phyloP scores from a whole-genome alignment of 2,329 filamentous ascomycete species.

The Paraphoma chrysanthemicola region DNA sequence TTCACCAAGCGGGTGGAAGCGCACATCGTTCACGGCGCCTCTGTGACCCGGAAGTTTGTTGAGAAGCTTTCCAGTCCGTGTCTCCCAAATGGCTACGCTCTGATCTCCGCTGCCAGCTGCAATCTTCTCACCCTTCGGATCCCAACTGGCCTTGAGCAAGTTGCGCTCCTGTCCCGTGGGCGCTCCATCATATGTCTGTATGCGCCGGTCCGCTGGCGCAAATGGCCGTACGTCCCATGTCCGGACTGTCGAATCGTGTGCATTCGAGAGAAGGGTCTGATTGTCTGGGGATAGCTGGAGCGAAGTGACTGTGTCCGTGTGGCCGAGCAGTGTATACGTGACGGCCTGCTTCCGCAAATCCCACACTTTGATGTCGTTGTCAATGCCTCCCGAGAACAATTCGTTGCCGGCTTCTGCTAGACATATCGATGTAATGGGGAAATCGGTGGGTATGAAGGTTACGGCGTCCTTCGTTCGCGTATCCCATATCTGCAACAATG shows the following conservation, averaged over 20 bases:
- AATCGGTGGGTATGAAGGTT: constrained; percentile 88
- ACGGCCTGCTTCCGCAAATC: constrained; percentile 91
- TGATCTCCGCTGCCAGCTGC: constrained; percentile 90
- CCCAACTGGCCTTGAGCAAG: constrained; percentile 88
- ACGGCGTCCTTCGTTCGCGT: constrained; percentile 86
- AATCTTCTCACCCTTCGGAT: constrained; percentile 82
- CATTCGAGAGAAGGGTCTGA: constrained; percentile 87
- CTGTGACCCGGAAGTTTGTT: constrained; percentile 97
- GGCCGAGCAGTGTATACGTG: constrained; percentile 85
- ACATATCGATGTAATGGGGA: constrained; percentile 89
- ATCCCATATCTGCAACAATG: constrained; percentile 76
- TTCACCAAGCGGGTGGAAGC: constrained; percentile 84
- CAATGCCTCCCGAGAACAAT: constrained; percentile 91
- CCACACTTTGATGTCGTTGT: constrained; percentile 98
- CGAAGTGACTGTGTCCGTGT: constrained; percentile 91
- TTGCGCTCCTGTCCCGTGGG: constrained; percentile 89
- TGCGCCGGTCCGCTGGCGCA: constrained; percentile 82
- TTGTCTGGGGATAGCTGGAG: constrained; percentile 91
- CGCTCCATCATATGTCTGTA: constrained; percentile 92
- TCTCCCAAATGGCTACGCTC: constrained; percentile 90
- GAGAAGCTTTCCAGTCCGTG: constrained; percentile 83
- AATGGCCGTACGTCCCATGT: constrained; percentile 98
- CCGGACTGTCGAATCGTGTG: constrained; percentile 90
- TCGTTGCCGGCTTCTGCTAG: constrained; percentile 95
- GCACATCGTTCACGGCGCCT: constrained; percentile 92